Evolutionary conservation across 2,329 filamentous ascomycete genomes (phyloP).

Genomic region (Pseudogymnoascus sp.): DNA sequence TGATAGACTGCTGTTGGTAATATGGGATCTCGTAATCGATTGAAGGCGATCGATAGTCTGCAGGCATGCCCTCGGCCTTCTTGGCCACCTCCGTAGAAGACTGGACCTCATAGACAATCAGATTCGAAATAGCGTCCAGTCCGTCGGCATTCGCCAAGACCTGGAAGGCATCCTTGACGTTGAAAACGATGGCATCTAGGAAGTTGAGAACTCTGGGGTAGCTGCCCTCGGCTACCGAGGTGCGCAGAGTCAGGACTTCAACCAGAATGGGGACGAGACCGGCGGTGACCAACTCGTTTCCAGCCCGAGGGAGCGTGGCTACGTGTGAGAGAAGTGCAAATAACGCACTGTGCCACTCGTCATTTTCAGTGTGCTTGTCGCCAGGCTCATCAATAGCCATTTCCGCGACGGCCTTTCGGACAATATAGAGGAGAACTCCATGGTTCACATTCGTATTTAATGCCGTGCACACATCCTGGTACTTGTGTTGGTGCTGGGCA

Average conservation of each 20-base stretch:
- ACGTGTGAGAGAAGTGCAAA: conserved; percentile 83
- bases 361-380: conserved; percentile 56
- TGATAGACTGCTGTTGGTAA: conserved; percentile 85
- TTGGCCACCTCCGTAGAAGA: conserved; percentile 59
- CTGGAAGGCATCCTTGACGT: conserved; percentile 74
- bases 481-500: conserved; percentile 67
- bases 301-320: conserved; percentile 64
- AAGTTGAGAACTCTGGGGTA: conserved; percentile 80
- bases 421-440: conserved; percentile 85
- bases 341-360: conserved; percentile 84
- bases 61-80: conserved; percentile 61
- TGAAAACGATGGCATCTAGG: conserved; percentile 79
- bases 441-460: conserved; percentile 94
- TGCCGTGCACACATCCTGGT: conserved; percentile 77
- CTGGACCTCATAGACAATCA: conserved; percentile 72
- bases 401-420: conserved; percentile 80
- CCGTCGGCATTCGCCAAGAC: conserved; percentile 75
- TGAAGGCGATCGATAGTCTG: conserved; percentile 65
- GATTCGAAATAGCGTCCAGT: conserved; percentile 79
- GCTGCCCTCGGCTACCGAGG: conserved; percentile 70
- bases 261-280: conserved; percentile 85
- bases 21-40: conserved; percentile 93
- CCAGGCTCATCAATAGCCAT: conserved; percentile 57
- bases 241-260: conserved; percentile 78
- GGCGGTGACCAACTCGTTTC: conserved; percentile 76